Percentiles rank a stretch among this genome's conserved stretches.
Evolutionary conservation across 345 rosid species (phyloP).

Genomic region (Ceriops zippeliana): DNA sequence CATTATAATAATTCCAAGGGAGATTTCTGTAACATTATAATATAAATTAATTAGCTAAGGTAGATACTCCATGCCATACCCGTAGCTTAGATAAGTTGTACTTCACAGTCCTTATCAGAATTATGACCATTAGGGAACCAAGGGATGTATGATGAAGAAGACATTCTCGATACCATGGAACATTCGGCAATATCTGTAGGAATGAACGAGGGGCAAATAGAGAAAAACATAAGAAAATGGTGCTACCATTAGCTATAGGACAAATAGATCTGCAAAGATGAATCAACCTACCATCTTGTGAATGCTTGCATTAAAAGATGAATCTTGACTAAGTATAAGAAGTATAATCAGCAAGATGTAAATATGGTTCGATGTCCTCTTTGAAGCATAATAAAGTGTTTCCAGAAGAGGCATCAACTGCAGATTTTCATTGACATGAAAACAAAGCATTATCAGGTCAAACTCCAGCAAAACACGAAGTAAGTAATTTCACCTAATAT

Average conservation of each 20-base stretch:
- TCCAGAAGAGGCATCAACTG: slow-evolving; percentile 98
- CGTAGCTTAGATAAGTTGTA: slow-evolving; percentile 90
- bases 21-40: not conserved
- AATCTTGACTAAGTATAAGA: slow-evolving; percentile 97
- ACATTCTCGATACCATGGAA: slow-evolving; percentile 96
- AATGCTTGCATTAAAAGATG: slow-evolving; percentile 86
- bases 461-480: not conserved
- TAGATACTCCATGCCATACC: slow-evolving; percentile 51
- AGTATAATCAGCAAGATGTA: slow-evolving; percentile 93
- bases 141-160: slow-evolving; percentile 92
- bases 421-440: slow-evolving; percentile 16
- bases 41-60: not conserved
- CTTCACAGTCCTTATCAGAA: slow-evolving; percentile 91
- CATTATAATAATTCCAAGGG: too few species aligned
- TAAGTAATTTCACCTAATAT: not conserved
- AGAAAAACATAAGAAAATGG: slow-evolving; percentile 1
- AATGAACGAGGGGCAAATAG: not conserved
- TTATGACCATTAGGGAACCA: slow-evolving; percentile 86
- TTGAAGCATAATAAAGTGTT: slow-evolving; percentile 77
- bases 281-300: slow-evolving; percentile 74
- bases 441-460: slow-evolving; percentile 12
- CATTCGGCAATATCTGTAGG: slow-evolving; percentile 66
- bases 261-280: not conserved
- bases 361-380: slow-evolving; percentile 88
- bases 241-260: slow-evolving; percentile 1